Base-by-base conservation (phyloP, 2,329 filamentous ascomycete species). In the Pseudocercospora musae region DNA sequence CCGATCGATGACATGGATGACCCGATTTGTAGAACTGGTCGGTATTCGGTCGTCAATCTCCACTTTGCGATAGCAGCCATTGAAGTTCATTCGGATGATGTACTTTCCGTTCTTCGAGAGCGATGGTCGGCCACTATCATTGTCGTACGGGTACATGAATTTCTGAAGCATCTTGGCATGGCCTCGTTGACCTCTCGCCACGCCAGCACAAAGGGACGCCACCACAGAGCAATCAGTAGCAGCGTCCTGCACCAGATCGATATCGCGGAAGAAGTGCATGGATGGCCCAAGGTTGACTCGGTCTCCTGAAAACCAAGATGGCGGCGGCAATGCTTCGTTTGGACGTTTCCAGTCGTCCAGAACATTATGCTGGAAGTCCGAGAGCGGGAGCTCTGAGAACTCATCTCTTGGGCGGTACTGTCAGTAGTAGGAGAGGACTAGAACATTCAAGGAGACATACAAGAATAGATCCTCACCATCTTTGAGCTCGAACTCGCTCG, bases 221-320 rank as follows among this genome's bases (percentile, higher is more conserved):
- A 99, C 94, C 3, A 99, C 94, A 1, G 95, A 98, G 74, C 95
- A 99, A 75, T 99, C 95, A 0, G 94, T 96, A 4, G 94, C 93
- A 62, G 96, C 87, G 76, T 99, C 95, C 76, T 99, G 95, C 2
- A 97, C 92, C 7, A 99, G 84, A 76, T 99, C 94, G 64, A 90
- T 87, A 13, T 84, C 82, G 8, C 81, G 78, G 6, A 78, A 77
- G 15, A 83, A 80, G 52, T 78, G 76, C 86, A 91, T 90, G 10
- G 84, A 78, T 13, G 81, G 82, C 2, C 75, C 75, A 3, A 74
- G 66, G 11, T 72, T 67, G 27, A 62, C 64, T 31, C 72, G 69
- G 31, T 71, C 68, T 4, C 67, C 67, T 1, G 73, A 68, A 21
- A 74, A 73, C 73, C 76, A 76, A 1, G 74, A 72, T 21, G 79